Conservation (phyloP, 2,329 filamentous ascomycete genomes). For the Fulvia fulva region DNA sequence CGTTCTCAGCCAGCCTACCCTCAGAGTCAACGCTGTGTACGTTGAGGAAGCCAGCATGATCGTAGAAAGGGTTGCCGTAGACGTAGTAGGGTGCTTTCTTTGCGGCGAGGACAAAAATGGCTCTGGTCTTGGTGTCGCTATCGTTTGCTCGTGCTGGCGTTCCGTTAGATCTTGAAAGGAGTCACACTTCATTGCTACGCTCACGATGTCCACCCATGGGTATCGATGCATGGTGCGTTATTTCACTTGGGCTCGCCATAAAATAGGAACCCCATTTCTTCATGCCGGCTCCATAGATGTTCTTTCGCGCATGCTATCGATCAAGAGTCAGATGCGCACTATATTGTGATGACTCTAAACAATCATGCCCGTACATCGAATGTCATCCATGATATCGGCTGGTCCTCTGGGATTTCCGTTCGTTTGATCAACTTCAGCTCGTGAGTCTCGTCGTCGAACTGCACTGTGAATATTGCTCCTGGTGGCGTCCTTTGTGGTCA, state of each 20-base stretch:
- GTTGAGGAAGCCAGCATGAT: constrained; percentile 76
- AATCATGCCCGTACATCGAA: constrained; percentile 63
- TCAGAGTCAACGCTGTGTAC: constrained; percentile 60
- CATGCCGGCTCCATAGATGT: constrained; percentile 86
- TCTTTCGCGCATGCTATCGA: constrained; percentile 69
- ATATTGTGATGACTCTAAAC: too few species aligned
- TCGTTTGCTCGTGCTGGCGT: constrained; percentile 61
- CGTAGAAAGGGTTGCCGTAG: constrained; percentile 89
- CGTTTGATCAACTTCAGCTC: constrained; percentile 72
- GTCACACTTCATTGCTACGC: constrained; percentile 43
- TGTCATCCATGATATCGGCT: constrained; percentile 92
- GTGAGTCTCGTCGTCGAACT: constrained; percentile 78
- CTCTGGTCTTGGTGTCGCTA: constrained; percentile 72
- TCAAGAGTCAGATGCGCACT: background rate
- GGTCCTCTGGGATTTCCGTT: constrained; percentile 74
- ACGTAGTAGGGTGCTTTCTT: constrained; percentile 73
- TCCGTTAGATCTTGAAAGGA: background rate
- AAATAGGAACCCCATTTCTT: constrained; percentile 87
- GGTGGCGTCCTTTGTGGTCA: constrained; percentile 58
- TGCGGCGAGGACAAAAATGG: constrained; percentile 82
- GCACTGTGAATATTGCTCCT: constrained; percentile 83
- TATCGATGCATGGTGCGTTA: constrained; percentile 70
- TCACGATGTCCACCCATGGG: constrained; percentile 65
- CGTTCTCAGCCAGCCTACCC: constrained; percentile 59
- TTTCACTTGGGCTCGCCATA: constrained; percentile 70